Percentiles rank a stretch among this genome's conserved stretches.
phyloP scores from a whole-genome alignment of 2,329 filamentous ascomycete species.

The Zarea fungicola region DNA sequence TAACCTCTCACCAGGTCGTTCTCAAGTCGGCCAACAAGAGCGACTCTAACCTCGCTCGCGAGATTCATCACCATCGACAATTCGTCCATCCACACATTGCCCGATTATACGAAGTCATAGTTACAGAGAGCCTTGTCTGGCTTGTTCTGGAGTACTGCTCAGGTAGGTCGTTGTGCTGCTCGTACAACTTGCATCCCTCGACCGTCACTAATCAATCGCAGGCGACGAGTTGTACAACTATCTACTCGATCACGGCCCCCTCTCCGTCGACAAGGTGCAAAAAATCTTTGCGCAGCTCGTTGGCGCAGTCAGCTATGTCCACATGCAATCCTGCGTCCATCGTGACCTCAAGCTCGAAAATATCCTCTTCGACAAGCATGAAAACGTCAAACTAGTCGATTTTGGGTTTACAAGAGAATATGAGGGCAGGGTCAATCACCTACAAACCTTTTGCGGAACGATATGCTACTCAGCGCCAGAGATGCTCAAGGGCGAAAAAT shows the following conservation, averaged over 20 bases:
- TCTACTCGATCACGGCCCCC: conserved; percentile 77
- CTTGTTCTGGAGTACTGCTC: conserved; percentile 94
- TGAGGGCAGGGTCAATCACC: conserved; percentile 86
- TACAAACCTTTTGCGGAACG: conserved; percentile 97
- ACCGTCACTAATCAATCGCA: conserved; percentile 29
- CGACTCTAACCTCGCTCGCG: conserved; percentile 89
- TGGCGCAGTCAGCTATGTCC: conserved; percentile 90
- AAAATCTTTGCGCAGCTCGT: conserved; percentile 95
- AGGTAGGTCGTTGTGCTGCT: conserved; percentile 47
- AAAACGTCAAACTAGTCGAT: conserved; percentile 95
- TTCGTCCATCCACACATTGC: conserved; percentile 98
- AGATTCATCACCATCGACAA: conserved; percentile 97
- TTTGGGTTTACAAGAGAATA: conserved; percentile 98
- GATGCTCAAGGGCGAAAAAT: conserved; percentile 98
- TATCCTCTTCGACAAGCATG: conserved; percentile 90
- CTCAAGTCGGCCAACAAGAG: conserved; percentile 97
- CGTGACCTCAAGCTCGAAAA: conserved; percentile 89
- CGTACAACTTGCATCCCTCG: background rate
- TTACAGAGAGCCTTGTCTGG: conserved; percentile 93
- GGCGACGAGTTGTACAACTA: conserved; percentile 98
- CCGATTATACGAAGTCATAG: conserved; percentile 93
- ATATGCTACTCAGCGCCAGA: conserved; percentile 97
- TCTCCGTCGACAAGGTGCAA: conserved; percentile 82
- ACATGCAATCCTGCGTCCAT: conserved; percentile 92
- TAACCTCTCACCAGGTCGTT: conserved; percentile 62